Percentiles rank a stretch among this genome's conserved stretches.
phyloP scores from a whole-genome alignment of 2,329 filamentous ascomycete genomes.

The Apiospora pterosperma region DNA sequence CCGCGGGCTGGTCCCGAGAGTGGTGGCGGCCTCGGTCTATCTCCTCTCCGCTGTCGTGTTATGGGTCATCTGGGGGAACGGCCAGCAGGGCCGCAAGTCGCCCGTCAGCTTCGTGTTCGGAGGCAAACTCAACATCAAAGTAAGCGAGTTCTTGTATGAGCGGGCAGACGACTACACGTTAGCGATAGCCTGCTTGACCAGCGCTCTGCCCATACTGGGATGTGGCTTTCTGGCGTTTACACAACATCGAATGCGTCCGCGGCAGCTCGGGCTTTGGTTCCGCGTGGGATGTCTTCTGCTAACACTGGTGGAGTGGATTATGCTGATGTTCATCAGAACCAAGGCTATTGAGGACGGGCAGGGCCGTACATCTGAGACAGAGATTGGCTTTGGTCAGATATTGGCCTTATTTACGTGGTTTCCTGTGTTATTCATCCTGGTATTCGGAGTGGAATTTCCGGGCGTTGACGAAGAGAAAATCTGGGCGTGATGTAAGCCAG shows the following conservation, averaged over 20 bases:
- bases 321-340: neutral
- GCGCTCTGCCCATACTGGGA: neutral
- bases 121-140: neutral
- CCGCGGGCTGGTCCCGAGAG: neutral
- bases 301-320: neutral
- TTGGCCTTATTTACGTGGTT: neutral
- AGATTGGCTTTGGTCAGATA: neutral
- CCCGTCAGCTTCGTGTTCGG: neutral
- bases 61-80: neutral
- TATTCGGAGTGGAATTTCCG: neutral
- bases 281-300: neutral
- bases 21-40: neutral
- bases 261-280: neutral
- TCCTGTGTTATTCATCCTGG: neutral
- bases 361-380: neutral
- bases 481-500: no score
- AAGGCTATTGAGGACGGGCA: neutral
- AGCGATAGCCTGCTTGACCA: neutral
- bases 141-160: neutral
- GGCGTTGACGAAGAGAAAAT: neutral
- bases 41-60: neutral
- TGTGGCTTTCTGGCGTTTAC: neutral
- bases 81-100: neutral
- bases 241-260: neutral
- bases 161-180: neutral